These are phyloP conservation scores for Botrytis sinoallii DNA, from an alignment of 2,329 filamentous ascomycete genomes.

Conservation along the genomic window DNA sequence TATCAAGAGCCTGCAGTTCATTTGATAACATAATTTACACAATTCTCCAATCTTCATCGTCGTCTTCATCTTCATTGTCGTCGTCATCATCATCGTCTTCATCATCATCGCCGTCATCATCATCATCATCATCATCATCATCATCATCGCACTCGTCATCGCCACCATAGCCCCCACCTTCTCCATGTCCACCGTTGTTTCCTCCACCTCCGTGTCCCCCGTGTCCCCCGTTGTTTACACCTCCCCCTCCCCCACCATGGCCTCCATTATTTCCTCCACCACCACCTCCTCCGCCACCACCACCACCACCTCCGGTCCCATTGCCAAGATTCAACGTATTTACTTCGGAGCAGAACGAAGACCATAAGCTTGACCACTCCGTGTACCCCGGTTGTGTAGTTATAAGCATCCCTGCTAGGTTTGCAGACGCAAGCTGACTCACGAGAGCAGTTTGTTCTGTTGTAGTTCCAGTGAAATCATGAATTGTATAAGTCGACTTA, in stretches of 20 bases:
- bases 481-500: slow-evolving; percentile 27
- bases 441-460: slow-evolving; percentile 23
- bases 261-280: neutral
- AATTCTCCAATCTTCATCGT: neutral
- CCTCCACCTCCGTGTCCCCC: neutral
- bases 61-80: neutral
- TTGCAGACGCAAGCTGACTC: slow-evolving; percentile 24
- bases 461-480: slow-evolving; percentile 24
- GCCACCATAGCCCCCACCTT: neutral
- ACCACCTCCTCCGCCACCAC: neutral
- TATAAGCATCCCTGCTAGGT: slow-evolving; percentile 25
- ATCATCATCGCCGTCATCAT: neutral
- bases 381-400: slow-evolving; percentile 28
- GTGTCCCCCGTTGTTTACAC: neutral
- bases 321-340: slow-evolving; percentile 10
- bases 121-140: neutral
- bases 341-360: slow-evolving; percentile 23
- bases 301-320: neutral
- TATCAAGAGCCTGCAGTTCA: neutral
- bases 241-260: neutral
- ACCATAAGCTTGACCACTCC: slow-evolving; percentile 17
- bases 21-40: neutral
- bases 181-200: neutral
- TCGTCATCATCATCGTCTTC: neutral
- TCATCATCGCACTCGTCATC: neutral